Base-by-base conservation (phyloP, 2,329 filamentous ascomycete species). In the Trichoderma endophyticum region DNA sequence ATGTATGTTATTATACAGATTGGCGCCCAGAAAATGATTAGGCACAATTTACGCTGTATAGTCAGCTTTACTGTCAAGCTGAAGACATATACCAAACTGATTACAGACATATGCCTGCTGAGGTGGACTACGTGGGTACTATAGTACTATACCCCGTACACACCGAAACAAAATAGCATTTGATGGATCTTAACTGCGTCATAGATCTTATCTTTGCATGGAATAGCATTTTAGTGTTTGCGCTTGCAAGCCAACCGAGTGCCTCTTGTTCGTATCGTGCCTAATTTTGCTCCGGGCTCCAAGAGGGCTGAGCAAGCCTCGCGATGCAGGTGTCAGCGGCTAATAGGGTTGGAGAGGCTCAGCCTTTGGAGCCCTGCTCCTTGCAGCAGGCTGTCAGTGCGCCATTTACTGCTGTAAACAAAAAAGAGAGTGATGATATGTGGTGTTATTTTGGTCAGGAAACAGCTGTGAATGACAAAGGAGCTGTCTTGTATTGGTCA, bases 301-400 rank as follows among this genome's bases (percentile, higher is more conserved):
- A 34, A 8, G 62, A 65, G 62, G 62, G 62, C 62, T 65, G 62
- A 65, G 62, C 62, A 65, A 54, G 62, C 62, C 62, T 65, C 62
- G 21, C 12, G 24, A 30, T 54, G 43, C 62, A 54, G 32, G 62
- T 48, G 62, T 65, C 62, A 65, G 62, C 62, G 43, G 62, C 62
- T 65, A 65, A 54, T 34, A 54, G 43, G 11, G 28, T 9, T 51
- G 28, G 30, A 54, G 62, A 63, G 62, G 62, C 62, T 65, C 62
- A 65, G 62, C 62, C 62, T 54, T 65, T 32, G 28, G n/a, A 65
- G 39, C 43, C 62, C 48, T 48, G n/a, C 43, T 21, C 62, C 62
- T 65, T 54, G 62, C n/a, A 43, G 62, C n/a, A 24, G 62, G 26
- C 26, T 51, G 12, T 34, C n/a, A 21, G 28, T 54, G 62, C 62